phyloP scores from a whole-genome alignment of 1,284 basidiomycete genomes.

The Cryptococcus sp. region DNA sequence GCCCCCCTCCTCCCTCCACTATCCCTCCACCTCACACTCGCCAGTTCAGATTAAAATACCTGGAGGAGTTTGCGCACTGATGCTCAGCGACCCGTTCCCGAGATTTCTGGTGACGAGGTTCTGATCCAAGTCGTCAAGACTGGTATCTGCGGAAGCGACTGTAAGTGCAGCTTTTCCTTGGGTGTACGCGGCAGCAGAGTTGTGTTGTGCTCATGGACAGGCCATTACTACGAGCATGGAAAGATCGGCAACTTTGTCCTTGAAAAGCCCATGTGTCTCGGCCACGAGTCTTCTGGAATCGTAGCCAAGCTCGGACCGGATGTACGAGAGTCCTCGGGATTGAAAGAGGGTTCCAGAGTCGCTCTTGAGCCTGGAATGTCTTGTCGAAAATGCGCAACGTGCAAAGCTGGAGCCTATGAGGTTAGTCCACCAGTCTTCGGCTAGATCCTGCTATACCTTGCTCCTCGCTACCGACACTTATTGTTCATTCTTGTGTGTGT shows the following conservation, averaged over 20 bases:
- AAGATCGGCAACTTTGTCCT: conserved; percentile 43
- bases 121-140: conserved; percentile 88
- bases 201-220: no score
- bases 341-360: conserved; percentile 47
- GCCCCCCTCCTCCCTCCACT: conserved; percentile 9
- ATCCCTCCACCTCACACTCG: not conserved
- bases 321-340: conserved; percentile 18
- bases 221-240: conserved; percentile 48
- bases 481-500: no score
- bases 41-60: not conserved
- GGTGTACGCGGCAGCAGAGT: no score
- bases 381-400: conserved; percentile 40
- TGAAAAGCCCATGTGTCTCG: conserved; percentile 45
- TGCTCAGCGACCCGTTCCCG: conserved; percentile 64
- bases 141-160: conserved; percentile 86
- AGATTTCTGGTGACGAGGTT: conserved; percentile 69
- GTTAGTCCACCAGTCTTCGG: conserved; percentile 45
- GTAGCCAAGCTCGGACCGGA: conserved; percentile 37
- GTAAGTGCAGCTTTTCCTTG: no score
- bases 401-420: conserved; percentile 69
- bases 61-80: not conserved
- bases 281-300: conserved; percentile 39
- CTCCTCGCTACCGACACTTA: no score
- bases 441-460: conserved; percentile 64
- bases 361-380: conserved; percentile 57